These are phyloP conservation scores for Eucalyptus coolabah DNA, from an alignment of 345 rosid species.

Conservation along the genomic window DNA sequence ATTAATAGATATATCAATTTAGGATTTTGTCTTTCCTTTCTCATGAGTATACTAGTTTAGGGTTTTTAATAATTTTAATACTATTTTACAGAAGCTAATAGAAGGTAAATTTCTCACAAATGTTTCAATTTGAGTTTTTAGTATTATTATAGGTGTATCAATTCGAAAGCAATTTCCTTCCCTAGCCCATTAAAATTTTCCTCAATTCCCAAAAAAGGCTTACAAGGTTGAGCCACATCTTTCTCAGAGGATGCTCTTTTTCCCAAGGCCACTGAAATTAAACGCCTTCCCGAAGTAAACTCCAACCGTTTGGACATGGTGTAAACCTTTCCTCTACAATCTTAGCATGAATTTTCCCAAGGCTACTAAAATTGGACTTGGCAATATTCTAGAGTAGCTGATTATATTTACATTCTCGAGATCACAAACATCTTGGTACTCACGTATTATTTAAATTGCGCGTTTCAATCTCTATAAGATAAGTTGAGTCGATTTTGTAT, in stretches of 20 bases:
- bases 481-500: not conserved
- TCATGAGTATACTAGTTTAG: no score
- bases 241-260: not conserved
- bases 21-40: no score
- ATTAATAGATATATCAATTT: rapidly evolving
- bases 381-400: not conserved
- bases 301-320: not conserved
- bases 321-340: not conserved
- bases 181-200: not conserved
- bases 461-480: not conserved
- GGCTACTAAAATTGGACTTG: not conserved
- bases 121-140: no score
- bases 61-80: no score
- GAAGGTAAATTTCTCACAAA: no score
- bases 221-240: not conserved
- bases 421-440: not conserved
- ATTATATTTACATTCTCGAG: not conserved
- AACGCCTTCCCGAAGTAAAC: not conserved
- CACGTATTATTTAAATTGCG: not conserved
- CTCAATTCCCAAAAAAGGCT: not conserved
- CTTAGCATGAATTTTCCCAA: not conserved
- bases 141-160: no score
- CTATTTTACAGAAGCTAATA: no score
- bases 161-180: not conserved
- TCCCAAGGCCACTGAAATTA: not conserved